Percentiles rank a stretch among this genome's conserved stretches.
phyloP scores from a whole-genome alignment of 805 yeast species.

The Metahyphopichia silvanorum region DNA sequence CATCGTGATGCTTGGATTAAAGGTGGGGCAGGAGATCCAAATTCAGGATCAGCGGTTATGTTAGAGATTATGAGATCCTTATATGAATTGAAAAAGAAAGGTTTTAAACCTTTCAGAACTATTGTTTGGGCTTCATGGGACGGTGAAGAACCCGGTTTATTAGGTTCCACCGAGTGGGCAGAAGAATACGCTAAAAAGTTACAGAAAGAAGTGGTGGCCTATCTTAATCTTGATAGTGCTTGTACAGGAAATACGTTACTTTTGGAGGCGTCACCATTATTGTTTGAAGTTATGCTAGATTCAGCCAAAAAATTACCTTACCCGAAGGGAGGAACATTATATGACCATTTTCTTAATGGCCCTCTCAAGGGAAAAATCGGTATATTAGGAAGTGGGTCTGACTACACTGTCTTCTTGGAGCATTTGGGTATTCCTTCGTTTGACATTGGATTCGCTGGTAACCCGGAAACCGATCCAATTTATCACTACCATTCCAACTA shows the following conservation, averaged over 20 bases:
- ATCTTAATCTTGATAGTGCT: slow-evolving; percentile 68
- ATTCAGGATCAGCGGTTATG: slow-evolving; percentile 65
- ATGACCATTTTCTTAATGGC: slow-evolving; percentile 21
- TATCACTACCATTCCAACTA: slow-evolving; percentile 56
- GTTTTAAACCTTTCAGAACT: slow-evolving; percentile 74
- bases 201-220: slow-evolving; percentile 55
- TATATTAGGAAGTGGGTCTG: slow-evolving; percentile 50
- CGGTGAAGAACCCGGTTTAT: slow-evolving; percentile 68
- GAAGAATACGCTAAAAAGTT: slow-evolving; percentile 52
- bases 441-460: slow-evolving; percentile 38
- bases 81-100: slow-evolving; percentile 46
- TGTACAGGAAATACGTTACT: slow-evolving; percentile 52
- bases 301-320: slow-evolving; percentile 44
- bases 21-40: slow-evolving; percentile 80
- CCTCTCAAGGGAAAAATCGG: slow-evolving; percentile 28
- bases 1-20: slow-evolving; percentile 82
- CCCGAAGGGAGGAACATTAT: slow-evolving; percentile 34
- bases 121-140: slow-evolving; percentile 77
- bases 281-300: slow-evolving; percentile 44
- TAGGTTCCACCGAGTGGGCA: slow-evolving; percentile 79
- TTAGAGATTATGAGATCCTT: slow-evolving; percentile 63
- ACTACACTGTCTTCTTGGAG: slow-evolving; percentile 58
- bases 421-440: slow-evolving; percentile 67
- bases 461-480: slow-evolving; percentile 42
- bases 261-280: slow-evolving; percentile 57